Evolutionary conservation across 1,139 yeast genomes (phyloP), one percentile per base, ranked within the genome.

Genomic region (Nakaseomyces nivariensis): DNA sequence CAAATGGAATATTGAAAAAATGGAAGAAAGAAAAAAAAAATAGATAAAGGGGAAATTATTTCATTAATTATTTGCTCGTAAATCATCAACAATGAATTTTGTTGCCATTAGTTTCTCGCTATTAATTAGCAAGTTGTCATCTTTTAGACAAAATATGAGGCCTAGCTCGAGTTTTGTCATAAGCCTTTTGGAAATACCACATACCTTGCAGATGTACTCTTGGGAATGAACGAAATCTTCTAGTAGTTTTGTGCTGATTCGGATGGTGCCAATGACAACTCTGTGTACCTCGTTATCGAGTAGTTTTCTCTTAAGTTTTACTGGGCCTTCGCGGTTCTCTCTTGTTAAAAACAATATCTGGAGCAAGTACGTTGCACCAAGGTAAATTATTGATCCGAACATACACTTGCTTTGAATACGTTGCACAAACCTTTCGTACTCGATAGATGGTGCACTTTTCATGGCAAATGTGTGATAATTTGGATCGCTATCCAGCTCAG

Each of bases 211-310:
- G 53, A 73, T 74, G 51, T 77, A 72, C 42, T 65, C 64, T 57
- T 77, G 81, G 2, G 74, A 70, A 56, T 77, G 78, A 47, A 72
- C 72, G 38, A 73, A 67, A 56, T 78, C 83, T 56, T 78, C 83
- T 3, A 76, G 59, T 8, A 71, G 65, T 58, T 78, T 78, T 41
- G 77, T 71, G 5, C 81, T 76, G 0, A 78, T 62, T 25, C 82
- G 65, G 11, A 77, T 62, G 3, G 76, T 70, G 0, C 81, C 77
- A 32, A 77, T 67, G 11, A 77, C 64, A 13, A 78, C 58, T 31
- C 82, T 64, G 60, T 78, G 80, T 3, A 71, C 73, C 51, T 77
- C 75, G n/a, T 55, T 13, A 56, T 59, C 50, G 59, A 62, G 48
- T 56, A 62, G 17, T 60, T 62, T 33, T 67, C 63, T 50, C 68